phyloP scores from a whole-genome alignment of 2,329 filamentous ascomycete genomes.

The Ilyonectria destructans region DNA sequence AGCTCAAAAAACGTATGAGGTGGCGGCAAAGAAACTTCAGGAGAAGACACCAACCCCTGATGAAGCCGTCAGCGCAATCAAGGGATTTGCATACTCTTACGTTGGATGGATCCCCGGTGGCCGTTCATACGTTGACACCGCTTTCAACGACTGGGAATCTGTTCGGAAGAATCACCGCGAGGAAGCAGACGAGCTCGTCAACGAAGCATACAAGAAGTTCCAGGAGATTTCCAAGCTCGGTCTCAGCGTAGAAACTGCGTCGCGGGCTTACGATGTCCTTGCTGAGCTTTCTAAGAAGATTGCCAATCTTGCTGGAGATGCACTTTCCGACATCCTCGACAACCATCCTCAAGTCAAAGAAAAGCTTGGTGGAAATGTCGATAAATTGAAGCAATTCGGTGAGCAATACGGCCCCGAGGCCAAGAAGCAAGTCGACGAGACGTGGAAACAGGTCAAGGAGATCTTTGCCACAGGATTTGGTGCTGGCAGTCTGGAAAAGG shows the following conservation, averaged over 20 bases:
- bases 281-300: constrained; percentile 74
- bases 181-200: constrained; percentile 79
- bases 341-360: constrained; percentile 83
- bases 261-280: constrained; percentile 74
- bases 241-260: constrained; percentile 74
- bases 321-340: constrained; percentile 76
- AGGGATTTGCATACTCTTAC: constrained; percentile 78
- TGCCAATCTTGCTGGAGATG: constrained; percentile 74
- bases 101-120: constrained; percentile 82
- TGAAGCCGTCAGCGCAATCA: constrained; percentile 77
- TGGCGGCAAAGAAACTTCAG: constrained; percentile 73
- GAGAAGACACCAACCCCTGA: constrained; percentile 76
- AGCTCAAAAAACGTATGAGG: constrained; percentile 74
- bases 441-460: constrained; percentile 77
- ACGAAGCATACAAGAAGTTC: constrained; percentile 78
- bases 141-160: constrained; percentile 80
- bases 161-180: constrained; percentile 78
- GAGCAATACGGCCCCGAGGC: constrained; percentile 82
- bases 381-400: constrained; percentile 79
- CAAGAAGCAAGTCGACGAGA: constrained; percentile 82
- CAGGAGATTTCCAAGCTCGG: constrained; percentile 73
- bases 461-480: constrained; percentile 76
- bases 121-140: constrained; percentile 76
- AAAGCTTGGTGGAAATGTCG: constrained; percentile 78
- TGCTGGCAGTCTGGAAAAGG: constrained; percentile 66